Percentiles rank a stretch among this genome's conserved stretches.
These are phyloP conservation scores for Auriscalpium orientale DNA, from an alignment of 768 basidiomycete species.

Conservation along the genomic window DNA sequence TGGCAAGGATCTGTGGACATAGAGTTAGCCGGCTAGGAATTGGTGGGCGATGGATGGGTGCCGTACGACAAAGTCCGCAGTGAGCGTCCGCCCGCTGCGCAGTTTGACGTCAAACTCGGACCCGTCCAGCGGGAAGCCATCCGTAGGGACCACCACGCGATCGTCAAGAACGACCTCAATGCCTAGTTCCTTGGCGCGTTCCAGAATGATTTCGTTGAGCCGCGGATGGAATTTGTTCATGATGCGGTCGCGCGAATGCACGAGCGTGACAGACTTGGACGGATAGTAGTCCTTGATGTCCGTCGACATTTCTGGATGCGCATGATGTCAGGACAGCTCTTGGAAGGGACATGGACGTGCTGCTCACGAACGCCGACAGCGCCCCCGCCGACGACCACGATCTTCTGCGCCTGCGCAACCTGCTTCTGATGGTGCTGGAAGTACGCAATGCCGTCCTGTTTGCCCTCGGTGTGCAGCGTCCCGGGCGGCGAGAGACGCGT, in stretches of 20 bases:
- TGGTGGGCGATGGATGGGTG: neutral
- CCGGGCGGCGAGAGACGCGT: slow-evolving; percentile 16
- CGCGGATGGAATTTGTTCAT: slow-evolving; percentile 19
- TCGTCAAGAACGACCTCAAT: slow-evolving; percentile 14
- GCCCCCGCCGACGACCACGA: slow-evolving; percentile 32
- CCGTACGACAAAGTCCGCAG: slow-evolving; percentile 17
- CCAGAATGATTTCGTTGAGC: slow-evolving; percentile 19
- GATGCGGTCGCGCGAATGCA: slow-evolving; percentile 20
- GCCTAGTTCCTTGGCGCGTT: slow-evolving; percentile 18
- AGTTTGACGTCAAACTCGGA: slow-evolving; percentile 14
- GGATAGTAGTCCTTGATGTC: slow-evolving; percentile 21
- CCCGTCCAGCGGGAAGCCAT: slow-evolving; percentile 20
- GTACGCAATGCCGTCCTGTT: slow-evolving; percentile 21
- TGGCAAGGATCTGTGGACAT: slow-evolving; percentile 20
- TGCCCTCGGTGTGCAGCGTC: slow-evolving; percentile 15
- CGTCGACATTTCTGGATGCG: slow-evolving; percentile 18
- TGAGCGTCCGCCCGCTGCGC: slow-evolving; percentile 10
- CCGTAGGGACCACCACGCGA: slow-evolving; percentile 20
- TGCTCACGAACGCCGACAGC: slow-evolving; percentile 19
- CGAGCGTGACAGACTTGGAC: slow-evolving; percentile 17
- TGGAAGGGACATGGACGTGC: too few species aligned
- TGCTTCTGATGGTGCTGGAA: slow-evolving; percentile 23
- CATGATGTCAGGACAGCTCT: too few species aligned
- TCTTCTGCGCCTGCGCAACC: slow-evolving; percentile 22
- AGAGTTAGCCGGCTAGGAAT: neutral